A percentile compares a stretch with the other conserved stretches of the same genome.
Conservation (phyloP, 1,284 basidiomycete genomes). For the Retiboletus flavoniger region DNA sequence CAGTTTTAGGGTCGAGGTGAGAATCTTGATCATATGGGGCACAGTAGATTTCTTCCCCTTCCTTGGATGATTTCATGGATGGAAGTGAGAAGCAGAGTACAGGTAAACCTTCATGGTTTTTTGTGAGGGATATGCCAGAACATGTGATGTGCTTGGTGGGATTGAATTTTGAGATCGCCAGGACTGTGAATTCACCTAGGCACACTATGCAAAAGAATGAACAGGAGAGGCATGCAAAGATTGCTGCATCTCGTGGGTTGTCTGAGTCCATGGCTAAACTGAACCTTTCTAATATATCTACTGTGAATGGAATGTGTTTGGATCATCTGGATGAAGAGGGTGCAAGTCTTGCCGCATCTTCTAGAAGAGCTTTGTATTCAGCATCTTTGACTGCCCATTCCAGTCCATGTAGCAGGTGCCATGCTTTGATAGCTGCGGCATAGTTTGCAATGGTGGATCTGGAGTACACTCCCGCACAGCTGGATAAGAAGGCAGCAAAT, state of each 20-base stretch:
- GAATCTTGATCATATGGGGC: accelerated
- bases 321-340: neutral
- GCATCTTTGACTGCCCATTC: too few species aligned
- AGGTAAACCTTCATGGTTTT: neutral
- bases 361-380: too few species aligned
- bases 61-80: neutral
- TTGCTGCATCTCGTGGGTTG: slow-evolving; percentile 31
- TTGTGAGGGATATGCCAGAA: too few species aligned
- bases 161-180: neutral
- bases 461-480: neutral
- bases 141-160: neutral
- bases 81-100: neutral
- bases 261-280: slow-evolving; percentile 13
- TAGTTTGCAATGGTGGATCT: too few species aligned
- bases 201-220: slow-evolving; percentile 35
- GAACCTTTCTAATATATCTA: neutral
- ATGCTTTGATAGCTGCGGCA: too few species aligned
- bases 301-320: neutral
- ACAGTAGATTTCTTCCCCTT: neutral
- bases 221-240: slow-evolving; percentile 35
- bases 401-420: too few species aligned
- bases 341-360: too few species aligned
- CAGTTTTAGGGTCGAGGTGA: neutral
- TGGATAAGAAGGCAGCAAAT: neutral
- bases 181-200: slow-evolving; percentile 19